Evolutionary conservation across 352 stramenopile genomes (phyloP).

Genomic region (Phytophthora syringae): DNA sequence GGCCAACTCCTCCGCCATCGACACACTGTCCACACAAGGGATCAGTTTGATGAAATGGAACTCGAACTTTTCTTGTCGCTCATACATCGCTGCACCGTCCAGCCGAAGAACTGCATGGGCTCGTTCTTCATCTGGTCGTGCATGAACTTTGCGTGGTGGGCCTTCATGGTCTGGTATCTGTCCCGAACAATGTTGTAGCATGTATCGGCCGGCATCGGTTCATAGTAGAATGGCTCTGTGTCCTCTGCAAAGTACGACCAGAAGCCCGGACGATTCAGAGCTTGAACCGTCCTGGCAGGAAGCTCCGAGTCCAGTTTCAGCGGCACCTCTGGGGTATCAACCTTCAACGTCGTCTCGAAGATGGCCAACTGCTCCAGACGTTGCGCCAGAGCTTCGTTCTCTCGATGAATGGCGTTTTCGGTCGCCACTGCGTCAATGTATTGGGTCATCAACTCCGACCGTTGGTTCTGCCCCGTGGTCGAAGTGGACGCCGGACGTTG

Average conservation of each 20-base stretch:
- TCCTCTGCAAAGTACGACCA: conserved; percentile 50
- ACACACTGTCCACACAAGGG: conserved; percentile 27
- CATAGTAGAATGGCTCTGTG: conserved; percentile 54
- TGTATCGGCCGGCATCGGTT: conserved; percentile 30
- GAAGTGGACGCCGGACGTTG: conserved; percentile 6
- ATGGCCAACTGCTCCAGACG: conserved; percentile 42
- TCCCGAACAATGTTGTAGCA: conserved; percentile 35
- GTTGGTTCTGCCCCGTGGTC: neutral
- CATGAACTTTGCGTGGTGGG: conserved; percentile 34
- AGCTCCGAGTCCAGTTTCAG: conserved; percentile 15
- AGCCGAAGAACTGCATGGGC: conserved; percentile 44
- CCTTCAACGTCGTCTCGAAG: conserved; percentile 35
- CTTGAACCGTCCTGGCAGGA: conserved; percentile 8
- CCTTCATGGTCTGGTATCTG: conserved; percentile 34
- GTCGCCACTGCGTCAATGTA: conserved; percentile 36
- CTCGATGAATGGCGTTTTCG: conserved; percentile 37
- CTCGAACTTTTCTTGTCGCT: conserved; percentile 35
- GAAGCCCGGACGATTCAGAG: conserved; percentile 30
- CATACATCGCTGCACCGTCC: conserved; percentile 46
- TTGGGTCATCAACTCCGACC: conserved; percentile 13
- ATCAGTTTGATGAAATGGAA: conserved; percentile 54
- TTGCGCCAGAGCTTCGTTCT: conserved; percentile 35
- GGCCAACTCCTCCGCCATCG: conserved; percentile 26
- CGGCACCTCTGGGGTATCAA: conserved; percentile 36
- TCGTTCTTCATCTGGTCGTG: conserved; percentile 19